A percentile compares a stretch with the other conserved stretches of the same genome.
phyloP scores from a whole-genome alignment of 2,329 filamentous ascomycete genomes.

The Biscogniauxia mediterranea region DNA sequence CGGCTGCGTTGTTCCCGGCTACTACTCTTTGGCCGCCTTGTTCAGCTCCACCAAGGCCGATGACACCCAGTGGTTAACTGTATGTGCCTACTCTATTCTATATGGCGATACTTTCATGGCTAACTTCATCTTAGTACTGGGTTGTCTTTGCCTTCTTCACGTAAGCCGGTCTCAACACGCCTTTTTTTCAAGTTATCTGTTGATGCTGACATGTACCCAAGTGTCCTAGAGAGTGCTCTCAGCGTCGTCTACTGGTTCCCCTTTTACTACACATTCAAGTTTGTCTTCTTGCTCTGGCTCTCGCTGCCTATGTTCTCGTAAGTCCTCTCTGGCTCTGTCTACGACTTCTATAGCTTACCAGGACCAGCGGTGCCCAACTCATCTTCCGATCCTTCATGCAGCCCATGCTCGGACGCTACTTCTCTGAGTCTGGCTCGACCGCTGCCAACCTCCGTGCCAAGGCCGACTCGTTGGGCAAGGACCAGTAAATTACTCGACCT shows the following conservation, averaged over 20 bases:
- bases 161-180: slow-evolving; percentile 37
- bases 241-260: slow-evolving; percentile 92
- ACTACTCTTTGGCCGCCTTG: slow-evolving; percentile 78
- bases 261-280: slow-evolving; percentile 99
- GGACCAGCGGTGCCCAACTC: slow-evolving; percentile 80
- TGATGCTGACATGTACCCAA: slow-evolving; percentile 29
- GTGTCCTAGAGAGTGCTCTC: slow-evolving; percentile 76
- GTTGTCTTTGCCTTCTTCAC: slow-evolving; percentile 82
- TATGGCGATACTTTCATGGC: slow-evolving; percentile 21
- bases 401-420: slow-evolving; percentile 91
- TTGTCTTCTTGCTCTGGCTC: slow-evolving; percentile 95
- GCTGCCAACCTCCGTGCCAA: slow-evolving; percentile 86
- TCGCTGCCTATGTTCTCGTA: slow-evolving; percentile 92
- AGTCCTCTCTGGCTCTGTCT: slow-evolving; percentile 36
- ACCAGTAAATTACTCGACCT: slow-evolving; percentile 50
- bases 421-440: slow-evolving; percentile 66
- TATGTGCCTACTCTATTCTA: slow-evolving; percentile 41
- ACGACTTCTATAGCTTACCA: slow-evolving; percentile 18
- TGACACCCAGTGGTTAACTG: slow-evolving; percentile 78
- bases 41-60: slow-evolving; percentile 71
- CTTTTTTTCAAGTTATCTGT: background rate
- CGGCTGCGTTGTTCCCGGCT: slow-evolving; percentile 78
- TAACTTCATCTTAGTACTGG: slow-evolving; percentile 65
- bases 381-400: slow-evolving; percentile 95
- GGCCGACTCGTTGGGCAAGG: slow-evolving; percentile 74